Percentiles rank a stretch among this genome's conserved stretches.
Conservation (phyloP, 192 early-diverging fungal genomes). For the Podila clonocystis region DNA sequence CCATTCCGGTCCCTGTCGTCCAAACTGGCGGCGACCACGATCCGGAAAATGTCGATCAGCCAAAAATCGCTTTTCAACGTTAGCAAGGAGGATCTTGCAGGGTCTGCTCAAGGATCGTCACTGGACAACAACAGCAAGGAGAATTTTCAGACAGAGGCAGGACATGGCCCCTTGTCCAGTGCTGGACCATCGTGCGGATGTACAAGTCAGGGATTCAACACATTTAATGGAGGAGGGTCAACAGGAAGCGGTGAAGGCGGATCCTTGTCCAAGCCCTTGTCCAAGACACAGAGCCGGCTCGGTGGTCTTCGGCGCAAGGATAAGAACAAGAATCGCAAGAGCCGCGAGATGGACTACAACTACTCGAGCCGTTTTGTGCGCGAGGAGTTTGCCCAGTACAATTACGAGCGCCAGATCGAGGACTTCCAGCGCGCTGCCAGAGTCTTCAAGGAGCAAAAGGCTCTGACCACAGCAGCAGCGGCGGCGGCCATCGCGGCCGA, state of each 20-base stretch:
- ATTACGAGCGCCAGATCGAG: conserved; percentile 48
- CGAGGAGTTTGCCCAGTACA: conserved; percentile 42
- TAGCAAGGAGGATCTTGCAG: conserved; percentile 23
- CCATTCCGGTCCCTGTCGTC: conserved; percentile 18
- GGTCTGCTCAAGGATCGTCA: not conserved
- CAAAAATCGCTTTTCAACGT: conserved; percentile 28
- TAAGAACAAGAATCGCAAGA: not conserved
- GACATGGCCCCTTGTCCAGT: not conserved
- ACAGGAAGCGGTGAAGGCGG: not conserved
- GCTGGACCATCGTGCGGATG: too few relatives aligned
- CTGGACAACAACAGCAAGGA: not conserved
- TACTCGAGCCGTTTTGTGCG: conserved; percentile 21
- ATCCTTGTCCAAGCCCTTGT: not conserved
- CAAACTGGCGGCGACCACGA: conserved; percentile 23
- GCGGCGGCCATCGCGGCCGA: conserved; percentile 25
- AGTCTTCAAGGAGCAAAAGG: conserved; percentile 44
- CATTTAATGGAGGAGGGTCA: not conserved
- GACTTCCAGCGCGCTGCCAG: conserved; percentile 40
- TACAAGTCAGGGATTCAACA: too few relatives aligned
- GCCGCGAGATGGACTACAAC: conserved; percentile 23
- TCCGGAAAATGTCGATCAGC: conserved; percentile 23
- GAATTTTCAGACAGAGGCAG: not conserved
- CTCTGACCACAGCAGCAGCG: conserved; percentile 22
- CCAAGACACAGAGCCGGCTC: conserved; percentile 5
- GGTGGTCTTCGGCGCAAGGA: conserved; percentile 13